A percentile compares a stretch with the other conserved stretches of the same genome.
These are phyloP conservation scores for Gryganskiella cystojenkinii DNA, from an alignment of 192 early-diverging fungal species.

Conservation along the genomic window DNA sequence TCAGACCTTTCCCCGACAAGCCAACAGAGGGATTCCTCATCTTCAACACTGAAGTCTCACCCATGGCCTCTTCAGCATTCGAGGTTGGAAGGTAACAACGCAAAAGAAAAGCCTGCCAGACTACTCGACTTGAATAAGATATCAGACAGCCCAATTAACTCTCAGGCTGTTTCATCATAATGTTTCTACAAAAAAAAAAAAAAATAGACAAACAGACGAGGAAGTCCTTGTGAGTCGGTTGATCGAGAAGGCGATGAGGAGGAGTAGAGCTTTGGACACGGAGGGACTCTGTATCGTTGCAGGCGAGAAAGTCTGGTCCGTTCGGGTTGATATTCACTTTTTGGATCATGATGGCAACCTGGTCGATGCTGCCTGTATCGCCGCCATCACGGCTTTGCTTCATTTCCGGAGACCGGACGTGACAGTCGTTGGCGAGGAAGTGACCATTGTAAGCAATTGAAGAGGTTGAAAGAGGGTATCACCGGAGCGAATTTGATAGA, in stretches of 20 bases:
- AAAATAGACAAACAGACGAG: conserved; percentile 73
- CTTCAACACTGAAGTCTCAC: conserved; percentile 90
- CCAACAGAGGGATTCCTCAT: conserved; percentile 89
- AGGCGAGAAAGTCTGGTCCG: conserved; percentile 95
- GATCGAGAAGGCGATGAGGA: conserved; percentile 88
- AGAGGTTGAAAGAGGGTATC: too few species aligned
- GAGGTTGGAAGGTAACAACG: conserved; percentile 73
- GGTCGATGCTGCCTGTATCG: conserved; percentile 91
- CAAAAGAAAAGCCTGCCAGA: too few species aligned
- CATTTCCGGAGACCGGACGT: conserved; percentile 97
- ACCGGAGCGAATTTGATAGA: too few species aligned
- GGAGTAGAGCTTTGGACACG: conserved; percentile 90
- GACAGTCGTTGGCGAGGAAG: conserved; percentile 90
- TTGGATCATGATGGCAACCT: conserved; percentile 96
- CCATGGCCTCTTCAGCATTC: conserved; percentile 83
- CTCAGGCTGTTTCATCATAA: too few species aligned
- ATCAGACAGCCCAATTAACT: too few species aligned
- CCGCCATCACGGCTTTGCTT: conserved; percentile 87
- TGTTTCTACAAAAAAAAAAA: too few species aligned
- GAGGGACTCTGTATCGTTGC: conserved; percentile 97
- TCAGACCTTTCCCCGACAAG: conserved; percentile 74
- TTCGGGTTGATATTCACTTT: conserved; percentile 92
- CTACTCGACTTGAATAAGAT: too few species aligned
- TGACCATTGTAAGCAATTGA: conserved; percentile 77
- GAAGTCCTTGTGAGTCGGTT: conserved; percentile 88